phyloP scores from a whole-genome alignment of 495 filamentous ascomycete species.

The Hypoxylon subgilvum region DNA sequence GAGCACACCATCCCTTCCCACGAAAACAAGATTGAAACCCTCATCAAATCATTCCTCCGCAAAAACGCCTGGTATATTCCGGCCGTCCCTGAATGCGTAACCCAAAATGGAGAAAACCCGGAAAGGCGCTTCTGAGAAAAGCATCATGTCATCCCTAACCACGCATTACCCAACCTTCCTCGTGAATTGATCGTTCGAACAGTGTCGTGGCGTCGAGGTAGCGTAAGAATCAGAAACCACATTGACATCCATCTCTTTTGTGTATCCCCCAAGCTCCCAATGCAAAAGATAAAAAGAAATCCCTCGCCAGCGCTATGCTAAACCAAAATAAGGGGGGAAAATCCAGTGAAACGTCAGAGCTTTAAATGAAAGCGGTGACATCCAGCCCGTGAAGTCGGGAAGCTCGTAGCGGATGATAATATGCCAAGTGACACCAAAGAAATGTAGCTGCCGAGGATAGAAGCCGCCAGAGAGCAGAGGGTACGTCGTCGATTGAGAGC shows the following conservation, averaged over 20 bases:
- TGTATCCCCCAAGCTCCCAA: constrained; percentile 24
- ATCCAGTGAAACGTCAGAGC: neutral
- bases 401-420: constrained; percentile 7
- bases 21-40: constrained; percentile 5
- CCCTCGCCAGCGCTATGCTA: constrained; percentile 38
- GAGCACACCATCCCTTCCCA: constrained; percentile 3
- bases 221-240: constrained; percentile 19
- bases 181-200: constrained; percentile 22
- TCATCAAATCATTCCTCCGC: constrained; percentile 13
- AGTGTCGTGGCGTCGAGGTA: constrained; percentile 17
- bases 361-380: constrained; percentile 18
- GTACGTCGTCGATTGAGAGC: constrained; percentile 1
- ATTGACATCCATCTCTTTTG: constrained; percentile 32
- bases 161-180: constrained; percentile 17
- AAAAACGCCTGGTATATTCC: constrained; percentile 37
- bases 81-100: constrained; percentile 16
- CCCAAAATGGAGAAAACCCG: constrained; percentile 5
- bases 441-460: constrained; percentile 17
- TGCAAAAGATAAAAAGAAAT: constrained; percentile 19
- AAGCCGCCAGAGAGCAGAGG: constrained; percentile 4
- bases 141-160: constrained; percentile 7
- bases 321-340: constrained; percentile 20
- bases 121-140: constrained; percentile 8
- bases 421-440: constrained; percentile 17
- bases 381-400: constrained; percentile 15